A percentile compares a stretch with the other conserved stretches of the same genome.
Evolutionary conservation across 768 basidiomycete species (phyloP).

Genomic region (Tubosaeta brunneosetosa): DNA sequence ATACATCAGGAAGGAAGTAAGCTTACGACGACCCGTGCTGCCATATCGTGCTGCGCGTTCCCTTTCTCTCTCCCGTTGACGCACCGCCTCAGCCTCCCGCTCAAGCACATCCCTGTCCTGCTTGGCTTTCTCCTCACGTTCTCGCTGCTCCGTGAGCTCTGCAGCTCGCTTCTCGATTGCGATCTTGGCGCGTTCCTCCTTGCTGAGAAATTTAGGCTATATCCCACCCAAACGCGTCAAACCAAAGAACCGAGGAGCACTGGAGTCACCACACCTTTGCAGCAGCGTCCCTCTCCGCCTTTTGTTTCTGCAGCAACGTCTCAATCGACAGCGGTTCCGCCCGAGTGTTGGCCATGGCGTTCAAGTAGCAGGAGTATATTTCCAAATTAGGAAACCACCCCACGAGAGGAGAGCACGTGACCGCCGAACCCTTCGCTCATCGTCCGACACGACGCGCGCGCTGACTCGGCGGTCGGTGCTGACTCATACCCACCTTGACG

Average conservation of each 20-base stretch:
- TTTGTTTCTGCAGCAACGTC: slow-evolving; percentile 79
- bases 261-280: slow-evolving; percentile 58
- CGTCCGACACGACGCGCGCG: slow-evolving; percentile 22
- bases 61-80: slow-evolving; percentile 45
- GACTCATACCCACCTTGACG: slow-evolving; percentile 10
- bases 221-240: slow-evolving; percentile 3
- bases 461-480: slow-evolving; percentile 19
- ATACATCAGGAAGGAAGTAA: background rate
- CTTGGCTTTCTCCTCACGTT: slow-evolving; percentile 55
- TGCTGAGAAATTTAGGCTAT: slow-evolving; percentile 92
- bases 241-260: background rate
- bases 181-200: slow-evolving; percentile 83
- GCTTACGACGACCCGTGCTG: slow-evolving; percentile 30
- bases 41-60: slow-evolving; percentile 39
- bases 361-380: background rate
- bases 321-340: slow-evolving; percentile 86
- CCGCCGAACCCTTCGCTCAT: slow-evolving; percentile 13
- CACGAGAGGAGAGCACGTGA: slow-evolving; percentile 14
- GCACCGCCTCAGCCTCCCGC: slow-evolving; percentile 63
- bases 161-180: slow-evolving; percentile 84
- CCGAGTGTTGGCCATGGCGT: slow-evolving; percentile 40
- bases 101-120: slow-evolving; percentile 71
- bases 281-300: slow-evolving; percentile 82
- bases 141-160: slow-evolving; percentile 73
- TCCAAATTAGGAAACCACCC: slow-evolving; percentile 14